Base-by-base conservation (phyloP, 495 filamentous ascomycete species). In the Neurospora intermedia region DNA sequence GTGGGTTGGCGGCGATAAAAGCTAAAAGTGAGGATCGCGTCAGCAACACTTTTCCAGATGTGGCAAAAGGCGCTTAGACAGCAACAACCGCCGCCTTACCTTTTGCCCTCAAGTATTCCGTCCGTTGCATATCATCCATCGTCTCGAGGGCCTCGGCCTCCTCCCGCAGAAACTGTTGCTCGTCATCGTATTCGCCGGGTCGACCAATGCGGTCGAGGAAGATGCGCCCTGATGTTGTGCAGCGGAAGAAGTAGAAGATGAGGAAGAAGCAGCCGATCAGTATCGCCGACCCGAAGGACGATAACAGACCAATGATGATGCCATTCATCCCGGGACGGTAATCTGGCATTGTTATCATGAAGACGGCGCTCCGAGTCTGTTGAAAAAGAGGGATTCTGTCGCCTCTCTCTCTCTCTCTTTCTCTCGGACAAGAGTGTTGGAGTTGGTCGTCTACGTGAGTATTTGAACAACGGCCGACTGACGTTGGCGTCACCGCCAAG, bases 151-250 rank as follows among this genome's bases (percentile, higher is more conserved):
- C 96, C 81, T 96, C 94, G 39, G 93, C 94, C 88, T 99, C 96
- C 82, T 98, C 96, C 75, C 92, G 89, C 74, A 88, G 87, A 82
- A 94, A 96, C 39, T 92, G 91, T 81, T 98, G 94, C 81, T 98
- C 96, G 84, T 99, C 96, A 82, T 99, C 96, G 84, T 92, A 99
- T 83, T 98, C 96, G 74, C 96, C 96, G 2, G 96, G 95, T 72
- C 96, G 87, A 48, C 93, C 94, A 80, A 99, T 92, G 75, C 94
- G 90, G 84, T 98, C 95, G 74, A 99, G 87, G 73, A 98, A 89
- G 75, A 99, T 99, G 73, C 96, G 88, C 40, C 96, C 96, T 70
- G 91, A 90, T 70, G 86, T 88, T 62, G 96, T 98, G 83, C 97
- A 95, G 81, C 91, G 88, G 83, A 98, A 96, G 84, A 97, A 97